Base-by-base conservation (phyloP, 176 grass and related monocot species). In the Eleusine coracana region DNA sequence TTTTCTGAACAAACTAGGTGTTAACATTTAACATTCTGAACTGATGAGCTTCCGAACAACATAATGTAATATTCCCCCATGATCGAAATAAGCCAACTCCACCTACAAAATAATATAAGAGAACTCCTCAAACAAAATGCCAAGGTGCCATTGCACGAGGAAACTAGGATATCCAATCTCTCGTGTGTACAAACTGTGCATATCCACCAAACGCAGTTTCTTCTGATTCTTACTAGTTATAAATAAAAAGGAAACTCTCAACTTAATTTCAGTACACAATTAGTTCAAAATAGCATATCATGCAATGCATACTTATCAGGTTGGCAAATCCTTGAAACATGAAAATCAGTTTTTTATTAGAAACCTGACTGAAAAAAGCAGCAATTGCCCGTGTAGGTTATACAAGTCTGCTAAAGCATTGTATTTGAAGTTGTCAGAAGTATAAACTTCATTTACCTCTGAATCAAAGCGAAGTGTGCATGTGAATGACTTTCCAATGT, bases 31-130 rank as follows among this genome's bases (percentile, higher is more conserved):
- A 84, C 25, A 34, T 52, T 66, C 40, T 73, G 74, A 80, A 56
- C 45, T 84, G 2, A 86, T 76, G 44, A 89, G 78, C 40, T 89
- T 84, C n/a, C 80, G 29, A 37, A 77, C 75, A 16, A 87, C 87
- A 25, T 86, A 92, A 17, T 81, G 83, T 60, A 92, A 66, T 74
- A 92, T 89, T 49, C 79, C 83, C 28, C 83, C 87, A 71, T 86
- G 55, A 74, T 82, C 68, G 63, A 89, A 92, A 45, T 89, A 89
- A 63, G 90, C 84, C n/a, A 92, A 67, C 17, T 92, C 80, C 80
- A 80, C 74, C 86, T 89, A 80, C 34, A 89, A 60, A 79, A 86
- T 41, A 34, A 87, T 66, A 87, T 66, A 27, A 63, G 15, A 23
- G 45, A 18, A 46, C 37, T n/a, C 21, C 38, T 73, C 2, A 65